These are phyloP conservation scores for Arthrobotrys pseudoclavata DNA, from an alignment of 2,329 filamentous ascomycete genomes.

Conservation along the genomic window DNA sequence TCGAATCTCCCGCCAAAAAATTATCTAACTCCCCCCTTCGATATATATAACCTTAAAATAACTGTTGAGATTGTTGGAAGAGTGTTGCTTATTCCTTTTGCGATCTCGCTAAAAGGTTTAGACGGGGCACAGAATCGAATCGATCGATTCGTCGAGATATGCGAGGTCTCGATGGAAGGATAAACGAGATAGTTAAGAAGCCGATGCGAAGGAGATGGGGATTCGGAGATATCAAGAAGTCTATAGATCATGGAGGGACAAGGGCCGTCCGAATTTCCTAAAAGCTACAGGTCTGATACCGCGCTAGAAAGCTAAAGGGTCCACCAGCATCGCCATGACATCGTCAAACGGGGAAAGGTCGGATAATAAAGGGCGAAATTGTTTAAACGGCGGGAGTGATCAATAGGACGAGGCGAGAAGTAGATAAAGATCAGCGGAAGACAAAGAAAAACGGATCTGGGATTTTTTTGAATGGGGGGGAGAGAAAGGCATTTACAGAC, in stretches of 20 bases:
- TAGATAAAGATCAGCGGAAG: conserved; percentile 60
- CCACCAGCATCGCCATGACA: conserved; percentile 39
- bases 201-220: conserved; percentile 25
- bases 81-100: conserved; percentile 37
- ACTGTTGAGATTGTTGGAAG: conserved; percentile 6
- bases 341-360: conserved; percentile 37
- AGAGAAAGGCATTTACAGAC: conserved; percentile 32
- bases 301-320: conserved; percentile 49
- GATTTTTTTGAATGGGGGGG: conserved; percentile 36
- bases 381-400: conserved; percentile 42
- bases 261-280: conserved; percentile 39
- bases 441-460: conserved; percentile 54
- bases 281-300: conserved; percentile 53
- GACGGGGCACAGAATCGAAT: conserved; percentile 28
- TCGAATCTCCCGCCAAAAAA: conserved; percentile 15
- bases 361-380: conserved; percentile 37
- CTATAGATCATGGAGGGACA: conserved; percentile 11
- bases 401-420: conserved; percentile 39
- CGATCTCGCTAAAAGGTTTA: conserved; percentile 26
- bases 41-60: conserved; percentile 13
- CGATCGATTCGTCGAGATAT: conserved; percentile 15
- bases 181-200: conserved; percentile 15
- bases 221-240: conserved; percentile 26
- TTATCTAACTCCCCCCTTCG: not conserved
- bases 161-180: conserved; percentile 7